Percentiles rank a stretch among this genome's conserved stretches.
Conservation (phyloP, 2,329 filamentous ascomycete species). For the Fusarium multiceps region DNA sequence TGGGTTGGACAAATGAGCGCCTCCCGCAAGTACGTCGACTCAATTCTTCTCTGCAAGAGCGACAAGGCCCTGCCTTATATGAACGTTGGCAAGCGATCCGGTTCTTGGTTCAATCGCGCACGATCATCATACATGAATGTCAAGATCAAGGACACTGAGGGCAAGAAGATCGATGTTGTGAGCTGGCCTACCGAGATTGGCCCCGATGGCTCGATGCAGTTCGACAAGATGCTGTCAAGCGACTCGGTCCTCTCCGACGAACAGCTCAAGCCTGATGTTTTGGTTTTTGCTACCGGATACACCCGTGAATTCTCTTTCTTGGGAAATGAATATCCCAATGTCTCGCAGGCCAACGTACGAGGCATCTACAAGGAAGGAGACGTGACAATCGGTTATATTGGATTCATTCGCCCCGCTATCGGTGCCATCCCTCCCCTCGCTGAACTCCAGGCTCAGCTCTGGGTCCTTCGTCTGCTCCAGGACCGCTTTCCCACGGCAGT, state of each 20-base stretch:
- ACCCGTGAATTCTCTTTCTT: constrained; percentile 56
- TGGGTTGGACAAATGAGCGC: constrained; percentile 59
- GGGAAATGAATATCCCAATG: constrained; percentile 53
- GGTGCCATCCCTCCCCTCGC: constrained; percentile 61
- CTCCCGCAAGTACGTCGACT: constrained; percentile 52
- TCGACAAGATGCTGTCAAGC: constrained; percentile 48
- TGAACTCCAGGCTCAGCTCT: constrained; percentile 62
- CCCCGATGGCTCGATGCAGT: constrained; percentile 51
- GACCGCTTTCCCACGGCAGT: constrained; percentile 41
- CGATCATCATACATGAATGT: constrained; percentile 55
- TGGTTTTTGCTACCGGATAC: constrained; percentile 62
- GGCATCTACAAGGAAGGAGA: constrained; percentile 60
- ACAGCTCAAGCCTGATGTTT: constrained; percentile 55
- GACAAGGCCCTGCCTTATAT: constrained; percentile 58
- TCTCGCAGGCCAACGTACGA: constrained; percentile 63
- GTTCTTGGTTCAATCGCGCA: constrained; percentile 49
- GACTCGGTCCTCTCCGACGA: constrained; percentile 41
- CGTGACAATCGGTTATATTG: constrained; percentile 57
- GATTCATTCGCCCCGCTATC: constrained; percentile 58
- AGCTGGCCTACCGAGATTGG: constrained; percentile 57
- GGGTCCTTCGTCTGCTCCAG: constrained; percentile 56
- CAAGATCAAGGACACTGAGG: constrained; percentile 53
- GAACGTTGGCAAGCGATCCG: constrained; percentile 50
- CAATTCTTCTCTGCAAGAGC: constrained; percentile 60
- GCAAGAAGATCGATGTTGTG: constrained; percentile 56